These are phyloP conservation scores for Botrytis fragariae DNA, from an alignment of 2,329 filamentous ascomycete genomes.

Conservation along the genomic window DNA sequence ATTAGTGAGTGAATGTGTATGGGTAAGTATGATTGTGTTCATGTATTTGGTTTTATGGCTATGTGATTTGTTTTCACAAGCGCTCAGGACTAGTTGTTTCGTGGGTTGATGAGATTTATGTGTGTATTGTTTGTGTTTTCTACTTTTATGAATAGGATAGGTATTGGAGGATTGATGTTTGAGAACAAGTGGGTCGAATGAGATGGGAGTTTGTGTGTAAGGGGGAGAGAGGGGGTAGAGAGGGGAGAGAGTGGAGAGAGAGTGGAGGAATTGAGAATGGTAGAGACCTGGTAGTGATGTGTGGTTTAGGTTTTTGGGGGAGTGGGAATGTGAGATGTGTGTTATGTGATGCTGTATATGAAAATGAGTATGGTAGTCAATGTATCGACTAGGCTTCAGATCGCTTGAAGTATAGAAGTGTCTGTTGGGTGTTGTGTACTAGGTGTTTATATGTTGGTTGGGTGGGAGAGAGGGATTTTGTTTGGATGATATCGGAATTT, in stretches of 20 bases:
- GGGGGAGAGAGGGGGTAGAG: rapidly evolving
- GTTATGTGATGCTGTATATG: no score
- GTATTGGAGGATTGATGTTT: neutral
- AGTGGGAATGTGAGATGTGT: no score
- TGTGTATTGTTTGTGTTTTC: neutral
- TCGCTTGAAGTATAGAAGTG: no score
- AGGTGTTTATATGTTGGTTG: no score
- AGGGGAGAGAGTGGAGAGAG: neutral
- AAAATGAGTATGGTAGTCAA: no score
- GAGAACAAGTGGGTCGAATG: neutral
- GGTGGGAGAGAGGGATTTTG: no score
- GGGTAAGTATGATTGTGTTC: neutral
- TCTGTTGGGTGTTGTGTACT: no score
- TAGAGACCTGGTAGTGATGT: no score
- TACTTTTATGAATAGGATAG: neutral
- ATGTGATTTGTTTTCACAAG: neutral
- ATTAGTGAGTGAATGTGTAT: neutral
- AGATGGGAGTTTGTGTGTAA: neutral
- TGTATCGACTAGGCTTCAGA: no score
- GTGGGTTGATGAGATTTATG: neutral
- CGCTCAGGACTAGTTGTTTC: neutral
- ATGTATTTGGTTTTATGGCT: neutral
- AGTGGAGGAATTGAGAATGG: neutral
- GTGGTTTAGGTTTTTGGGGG: neutral
- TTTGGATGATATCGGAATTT: no score